phyloP scores from a whole-genome alignment of 2,329 filamentous ascomycete genomes.

The Cryphonectria japonica region DNA sequence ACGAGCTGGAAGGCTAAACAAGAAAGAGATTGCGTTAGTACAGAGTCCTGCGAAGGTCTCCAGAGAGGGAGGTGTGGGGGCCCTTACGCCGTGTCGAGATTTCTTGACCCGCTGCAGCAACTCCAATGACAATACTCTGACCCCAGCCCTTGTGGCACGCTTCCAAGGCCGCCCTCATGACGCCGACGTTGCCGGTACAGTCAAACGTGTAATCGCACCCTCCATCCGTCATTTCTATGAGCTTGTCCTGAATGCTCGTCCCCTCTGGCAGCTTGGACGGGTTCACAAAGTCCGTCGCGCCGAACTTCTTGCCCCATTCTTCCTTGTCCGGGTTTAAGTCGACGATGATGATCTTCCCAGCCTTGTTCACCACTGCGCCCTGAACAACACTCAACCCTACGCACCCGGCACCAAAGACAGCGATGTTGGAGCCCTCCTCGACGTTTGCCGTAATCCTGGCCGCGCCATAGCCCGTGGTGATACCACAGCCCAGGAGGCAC shows the following conservation, averaged over 20 bases:
- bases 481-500: slow-evolving; percentile 94
- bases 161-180: slow-evolving; percentile 95
- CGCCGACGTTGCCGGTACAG: slow-evolving; percentile 94
- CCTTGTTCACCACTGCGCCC: slow-evolving; percentile 84
- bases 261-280: slow-evolving; percentile 71
- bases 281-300: slow-evolving; percentile 96
- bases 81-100: slow-evolving; percentile 88
- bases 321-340: slow-evolving; percentile 88
- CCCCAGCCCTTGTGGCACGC: slow-evolving; percentile 99
- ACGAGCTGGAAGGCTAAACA: slow-evolving; percentile 91
- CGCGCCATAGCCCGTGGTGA: slow-evolving; percentile 97
- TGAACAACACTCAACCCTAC: slow-evolving; percentile 95
- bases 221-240: slow-evolving; percentile 97
- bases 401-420: slow-evolving; percentile 93
- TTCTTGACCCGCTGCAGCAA: slow-evolving; percentile 94
- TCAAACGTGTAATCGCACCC: slow-evolving; percentile 99
- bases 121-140: slow-evolving; percentile 96
- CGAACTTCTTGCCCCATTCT: slow-evolving; percentile 91
- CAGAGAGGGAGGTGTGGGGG: background rate
- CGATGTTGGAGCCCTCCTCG: slow-evolving; percentile 86
- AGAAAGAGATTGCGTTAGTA: background rate
- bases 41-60: slow-evolving; percentile 1
- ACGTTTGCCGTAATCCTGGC: slow-evolving; percentile 91
- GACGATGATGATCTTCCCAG: slow-evolving; percentile 74
- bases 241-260: slow-evolving; percentile 86